These are phyloP conservation scores for Oldenlandia corymbosa DNA, from an alignment of 257 asterid genomes.

Conservation along the genomic window DNA sequence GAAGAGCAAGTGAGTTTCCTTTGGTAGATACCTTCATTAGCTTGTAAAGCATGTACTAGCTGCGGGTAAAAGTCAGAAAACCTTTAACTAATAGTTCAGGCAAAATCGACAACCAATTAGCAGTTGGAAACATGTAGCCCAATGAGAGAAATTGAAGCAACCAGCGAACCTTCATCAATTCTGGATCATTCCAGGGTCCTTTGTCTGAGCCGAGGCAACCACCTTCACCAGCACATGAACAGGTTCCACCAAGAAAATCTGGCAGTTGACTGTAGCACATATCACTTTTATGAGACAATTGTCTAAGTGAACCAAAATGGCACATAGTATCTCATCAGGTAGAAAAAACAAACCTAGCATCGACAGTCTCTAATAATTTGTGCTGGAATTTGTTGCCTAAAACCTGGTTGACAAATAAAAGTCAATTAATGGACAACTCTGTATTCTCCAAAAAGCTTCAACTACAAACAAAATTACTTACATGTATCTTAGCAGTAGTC, in stretches of 20 bases:
- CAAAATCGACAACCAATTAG: not conserved
- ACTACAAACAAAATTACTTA: conserved; percentile 20
- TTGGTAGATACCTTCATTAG: conserved; percentile 41
- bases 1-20: conserved; percentile 43
- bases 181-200: conserved; percentile 94
- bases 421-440: conserved; percentile 18
- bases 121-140: not conserved
- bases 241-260: conserved; percentile 92
- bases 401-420: conserved; percentile 53
- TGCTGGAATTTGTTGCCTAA: conserved; percentile 72
- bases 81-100: conserved; percentile 18
- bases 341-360: conserved; percentile 53
- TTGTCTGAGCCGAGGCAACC: conserved; percentile 88
- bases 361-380: conserved; percentile 72
- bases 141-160: conserved; percentile 7
- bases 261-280: conserved; percentile 78
- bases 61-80: conserved; percentile 45
- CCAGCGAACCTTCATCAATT: conserved; percentile 67
- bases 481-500: conserved; percentile 87
- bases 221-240: conserved; percentile 73
- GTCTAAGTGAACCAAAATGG: not conserved
- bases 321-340: conserved; percentile 10
- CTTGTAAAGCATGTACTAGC: conserved; percentile 65
- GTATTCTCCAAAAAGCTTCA: conserved; percentile 14
- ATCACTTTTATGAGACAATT: conserved; percentile 6